Conservation (phyloP, 1,139 yeast genomes). For the Maudiozyma humilis region DNA sequence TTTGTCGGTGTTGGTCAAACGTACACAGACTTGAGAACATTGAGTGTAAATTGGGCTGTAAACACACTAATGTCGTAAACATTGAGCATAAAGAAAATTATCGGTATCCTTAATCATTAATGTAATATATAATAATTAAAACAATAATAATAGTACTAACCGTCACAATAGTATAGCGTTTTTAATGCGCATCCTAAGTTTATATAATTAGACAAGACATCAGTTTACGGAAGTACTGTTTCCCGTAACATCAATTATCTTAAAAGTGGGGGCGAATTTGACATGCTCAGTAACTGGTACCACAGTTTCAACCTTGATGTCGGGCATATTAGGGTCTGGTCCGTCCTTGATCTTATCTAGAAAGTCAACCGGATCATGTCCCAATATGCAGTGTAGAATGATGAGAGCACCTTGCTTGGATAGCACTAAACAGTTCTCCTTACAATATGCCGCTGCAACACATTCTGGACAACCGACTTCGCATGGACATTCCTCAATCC, state of each 20-base stretch:
- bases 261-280: constrained; percentile 50
- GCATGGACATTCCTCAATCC: constrained; percentile 64
- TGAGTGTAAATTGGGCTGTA: constrained; percentile 90
- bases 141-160: too few species aligned
- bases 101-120: not conserved
- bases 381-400: constrained; percentile 47
- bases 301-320: constrained; percentile 58
- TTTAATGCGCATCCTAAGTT: too few species aligned
- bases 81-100: not conserved
- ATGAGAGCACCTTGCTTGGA: constrained; percentile 84
- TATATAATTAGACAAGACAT: not conserved
- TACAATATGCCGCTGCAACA: constrained; percentile 63
- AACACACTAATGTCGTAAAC: constrained; percentile 58
- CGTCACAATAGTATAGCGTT: too few species aligned
- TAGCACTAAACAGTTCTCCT: constrained; percentile 71
- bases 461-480: constrained; percentile 87
- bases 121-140: constrained; percentile 1
- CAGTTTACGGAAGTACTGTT: not conserved
- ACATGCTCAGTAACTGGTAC: constrained; percentile 45
- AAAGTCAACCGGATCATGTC: constrained; percentile 37
- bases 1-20: constrained; percentile 97
- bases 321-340: constrained; percentile 77
- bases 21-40: constrained; percentile 86
- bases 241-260: constrained; percentile 42
- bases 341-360: constrained; percentile 56